A percentile compares a stretch with the other conserved stretches of the same genome.
Evolutionary conservation across 1,139 yeast genomes (phyloP).

Genomic region (Meyerozyma guilliermondii): DNA sequence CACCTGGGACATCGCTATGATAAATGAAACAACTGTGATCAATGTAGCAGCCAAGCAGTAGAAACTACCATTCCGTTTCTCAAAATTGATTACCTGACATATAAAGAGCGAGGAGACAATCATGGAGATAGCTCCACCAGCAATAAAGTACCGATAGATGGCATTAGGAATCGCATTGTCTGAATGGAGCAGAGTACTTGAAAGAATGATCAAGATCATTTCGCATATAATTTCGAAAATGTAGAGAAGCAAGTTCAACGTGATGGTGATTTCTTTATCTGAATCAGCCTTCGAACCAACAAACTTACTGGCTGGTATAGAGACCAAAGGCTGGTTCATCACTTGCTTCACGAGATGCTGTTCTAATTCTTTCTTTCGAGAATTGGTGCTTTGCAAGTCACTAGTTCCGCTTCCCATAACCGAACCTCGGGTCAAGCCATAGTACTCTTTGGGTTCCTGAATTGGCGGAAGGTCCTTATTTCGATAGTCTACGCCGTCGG

Average conservation of each 20-base stretch:
- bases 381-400: conserved; percentile 16
- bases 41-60: conserved; percentile 34
- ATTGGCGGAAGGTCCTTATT: conserved; percentile 19
- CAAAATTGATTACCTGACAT: conserved; percentile 32
- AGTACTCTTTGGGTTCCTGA: conserved; percentile 13
- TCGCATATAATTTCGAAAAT: conserved; percentile 31
- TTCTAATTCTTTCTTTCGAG: conserved; percentile 25
- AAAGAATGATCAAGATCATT: conserved; percentile 26
- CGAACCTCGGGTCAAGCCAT: conserved; percentile 1
- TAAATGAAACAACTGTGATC: conserved; percentile 29
- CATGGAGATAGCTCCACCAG: conserved; percentile 32
- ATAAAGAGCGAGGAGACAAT: conserved; percentile 32
- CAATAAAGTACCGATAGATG: conserved; percentile 35
- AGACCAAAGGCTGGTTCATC: conserved; percentile 32
- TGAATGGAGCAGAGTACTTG: conserved; percentile 20
- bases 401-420: conserved; percentile 2
- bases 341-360: conserved; percentile 27
- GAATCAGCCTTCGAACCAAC: conserved; percentile 13
- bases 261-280: conserved; percentile 18
- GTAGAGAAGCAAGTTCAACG: conserved; percentile 29
- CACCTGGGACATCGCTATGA: conserved; percentile 24
- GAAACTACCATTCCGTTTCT: conserved; percentile 39
- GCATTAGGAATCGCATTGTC: conserved; percentile 21
- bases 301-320: conserved; percentile 9
- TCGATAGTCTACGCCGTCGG: neutral